Percentiles rank a stretch among this genome's conserved stretches.
Evolutionary conservation across 139 green algal genomes (phyloP).

Genomic region (Coelastrella sp.): DNA sequence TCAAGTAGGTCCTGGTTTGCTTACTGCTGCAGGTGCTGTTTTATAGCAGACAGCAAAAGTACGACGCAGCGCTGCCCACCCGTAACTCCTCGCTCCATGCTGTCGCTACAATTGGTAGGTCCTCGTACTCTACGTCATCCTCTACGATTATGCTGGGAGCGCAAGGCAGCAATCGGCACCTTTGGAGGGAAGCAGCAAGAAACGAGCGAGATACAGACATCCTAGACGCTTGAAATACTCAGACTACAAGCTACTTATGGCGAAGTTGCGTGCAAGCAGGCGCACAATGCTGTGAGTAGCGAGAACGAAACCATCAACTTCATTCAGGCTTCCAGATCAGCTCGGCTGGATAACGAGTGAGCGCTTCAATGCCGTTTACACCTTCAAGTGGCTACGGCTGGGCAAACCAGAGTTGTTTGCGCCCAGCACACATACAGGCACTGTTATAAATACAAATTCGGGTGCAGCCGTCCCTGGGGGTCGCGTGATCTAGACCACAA

Average conservation of each 20-base stretch:
- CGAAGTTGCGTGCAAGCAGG: too few relatives aligned
- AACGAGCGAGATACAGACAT: slow-evolving; percentile 16
- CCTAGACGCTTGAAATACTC: neutral
- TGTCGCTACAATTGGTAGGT: slow-evolving; percentile 16
- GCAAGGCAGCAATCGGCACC: slow-evolving; percentile 17
- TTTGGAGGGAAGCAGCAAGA: neutral
- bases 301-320: too few relatives aligned
- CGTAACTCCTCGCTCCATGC: slow-evolving; percentile 29
- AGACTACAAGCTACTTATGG: too few relatives aligned
- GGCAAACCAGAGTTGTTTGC: too few relatives aligned
- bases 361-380: too few relatives aligned
- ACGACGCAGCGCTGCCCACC: neutral
- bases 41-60: neutral
- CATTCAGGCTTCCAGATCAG: neutral
- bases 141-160: neutral
- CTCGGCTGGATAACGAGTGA: neutral
- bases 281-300: too few relatives aligned
- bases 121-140: neutral
- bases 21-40: neutral
- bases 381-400: too few relatives aligned
- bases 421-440: too few relatives aligned
- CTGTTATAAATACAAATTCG: neutral
- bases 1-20: neutral
- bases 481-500: too few relatives aligned
- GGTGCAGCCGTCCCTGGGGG: too few relatives aligned